Conservation (phyloP, 2,329 filamentous ascomycete species). For the Leptographium lundbergii region DNA sequence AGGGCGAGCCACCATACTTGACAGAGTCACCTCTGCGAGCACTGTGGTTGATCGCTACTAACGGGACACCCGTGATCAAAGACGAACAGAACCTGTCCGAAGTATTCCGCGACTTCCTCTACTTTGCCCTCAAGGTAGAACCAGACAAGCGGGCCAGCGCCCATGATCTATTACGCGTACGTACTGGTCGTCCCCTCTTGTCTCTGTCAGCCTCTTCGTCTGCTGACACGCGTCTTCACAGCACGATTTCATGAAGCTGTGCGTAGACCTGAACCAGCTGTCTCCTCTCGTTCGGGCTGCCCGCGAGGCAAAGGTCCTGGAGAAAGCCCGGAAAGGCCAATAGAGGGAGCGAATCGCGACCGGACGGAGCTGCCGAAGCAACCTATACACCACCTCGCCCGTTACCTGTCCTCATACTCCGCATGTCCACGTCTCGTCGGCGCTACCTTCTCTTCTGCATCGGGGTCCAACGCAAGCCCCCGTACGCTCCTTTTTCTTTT, state of each 20-base stretch:
- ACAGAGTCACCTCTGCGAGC: conserved; percentile 90
- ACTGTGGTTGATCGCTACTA: conserved; percentile 91
- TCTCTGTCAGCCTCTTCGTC: background rate
- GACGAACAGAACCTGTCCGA: conserved; percentile 72
- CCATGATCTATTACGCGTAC: conserved; percentile 81
- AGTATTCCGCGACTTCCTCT: conserved; percentile 82
- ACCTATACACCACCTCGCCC: background rate
- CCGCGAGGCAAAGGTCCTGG: conserved; percentile 70
- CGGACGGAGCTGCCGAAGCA: background rate
- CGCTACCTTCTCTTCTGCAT: background rate
- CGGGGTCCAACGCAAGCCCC: background rate
- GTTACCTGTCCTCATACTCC: background rate
- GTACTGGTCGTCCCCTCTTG: conserved; percentile 17
- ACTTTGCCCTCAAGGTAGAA: conserved; percentile 89
- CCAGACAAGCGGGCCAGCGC: conserved; percentile 94
- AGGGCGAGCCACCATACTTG: conserved; percentile 92
- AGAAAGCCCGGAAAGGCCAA: conserved; percentile 60
- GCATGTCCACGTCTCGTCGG: background rate
- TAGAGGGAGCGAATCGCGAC: conserved; percentile 9
- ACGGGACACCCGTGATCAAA: conserved; percentile 90
- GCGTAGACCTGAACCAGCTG: conserved; percentile 62
- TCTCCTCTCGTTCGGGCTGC: conserved; percentile 81
- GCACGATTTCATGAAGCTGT: conserved; percentile 72
- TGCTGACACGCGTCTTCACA: conserved; percentile 22
- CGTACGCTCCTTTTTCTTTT: background rate